These are phyloP conservation scores for Endocarpon pusillum DNA, from an alignment of 495 filamentous ascomycete species.

Conservation along the genomic window DNA sequence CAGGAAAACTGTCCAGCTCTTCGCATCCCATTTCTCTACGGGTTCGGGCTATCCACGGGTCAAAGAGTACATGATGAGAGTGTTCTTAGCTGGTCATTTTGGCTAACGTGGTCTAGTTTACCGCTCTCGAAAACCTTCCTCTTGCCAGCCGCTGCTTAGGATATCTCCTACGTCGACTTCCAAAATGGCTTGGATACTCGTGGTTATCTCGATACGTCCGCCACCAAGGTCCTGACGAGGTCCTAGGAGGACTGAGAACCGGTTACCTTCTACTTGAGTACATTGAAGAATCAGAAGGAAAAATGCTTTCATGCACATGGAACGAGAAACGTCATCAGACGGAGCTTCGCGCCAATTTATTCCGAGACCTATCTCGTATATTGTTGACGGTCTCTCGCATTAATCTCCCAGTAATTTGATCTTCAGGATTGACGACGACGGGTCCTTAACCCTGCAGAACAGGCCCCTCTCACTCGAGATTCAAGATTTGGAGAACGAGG, in stretches of 20 bases:
- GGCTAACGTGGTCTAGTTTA: slow-evolving; percentile 14
- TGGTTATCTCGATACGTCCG: slow-evolving; percentile 12
- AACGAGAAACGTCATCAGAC: slow-evolving; percentile 8
- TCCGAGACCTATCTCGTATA: slow-evolving; percentile 12
- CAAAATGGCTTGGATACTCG: slow-evolving; percentile 11
- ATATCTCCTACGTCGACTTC: slow-evolving; percentile 10
- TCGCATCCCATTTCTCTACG: slow-evolving; percentile 17
- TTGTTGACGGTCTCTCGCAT: slow-evolving; percentile 9
- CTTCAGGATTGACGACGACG: slow-evolving; percentile 8
- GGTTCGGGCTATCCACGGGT: slow-evolving; percentile 17
- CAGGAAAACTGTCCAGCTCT: slow-evolving; percentile 8
- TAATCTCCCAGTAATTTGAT: slow-evolving; percentile 11
- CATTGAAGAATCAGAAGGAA: slow-evolving; percentile 12
- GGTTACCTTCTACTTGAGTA: slow-evolving; percentile 22
- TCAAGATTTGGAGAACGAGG: slow-evolving; percentile 19
- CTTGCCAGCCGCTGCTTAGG: slow-evolving; percentile 11
- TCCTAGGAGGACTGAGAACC: slow-evolving; percentile 1
- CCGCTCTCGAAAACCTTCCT: slow-evolving; percentile 13
- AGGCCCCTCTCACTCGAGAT: slow-evolving; percentile 12
- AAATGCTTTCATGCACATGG: slow-evolving; percentile 22
- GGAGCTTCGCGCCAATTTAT: slow-evolving; percentile 10
- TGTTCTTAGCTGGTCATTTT: slow-evolving; percentile 6
- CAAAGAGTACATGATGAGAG: slow-evolving; percentile 13
- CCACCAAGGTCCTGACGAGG: slow-evolving; percentile 5
- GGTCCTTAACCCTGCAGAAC: slow-evolving; percentile 9